Conservation (phyloP, 1,284 basidiomycete genomes). For the Butyriboletus appendiculatus region DNA sequence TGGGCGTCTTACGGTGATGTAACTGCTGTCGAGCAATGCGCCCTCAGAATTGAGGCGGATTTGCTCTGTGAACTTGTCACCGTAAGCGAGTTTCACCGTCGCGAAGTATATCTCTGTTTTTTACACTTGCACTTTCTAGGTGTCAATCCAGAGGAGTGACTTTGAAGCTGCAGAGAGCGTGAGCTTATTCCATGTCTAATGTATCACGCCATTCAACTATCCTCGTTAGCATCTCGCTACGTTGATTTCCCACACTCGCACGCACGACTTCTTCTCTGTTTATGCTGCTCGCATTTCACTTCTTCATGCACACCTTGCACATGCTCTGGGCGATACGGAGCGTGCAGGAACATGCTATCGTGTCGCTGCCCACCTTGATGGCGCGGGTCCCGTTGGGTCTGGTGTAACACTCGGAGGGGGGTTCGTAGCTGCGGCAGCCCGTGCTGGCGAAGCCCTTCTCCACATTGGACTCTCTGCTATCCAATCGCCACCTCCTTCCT, state of each 20-base stretch:
- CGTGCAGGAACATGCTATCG: slow-evolving; percentile 62
- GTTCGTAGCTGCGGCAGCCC: slow-evolving; percentile 58
- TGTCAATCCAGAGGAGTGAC: slow-evolving; percentile 64
- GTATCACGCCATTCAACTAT: neutral
- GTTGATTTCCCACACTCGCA: slow-evolving; percentile 63
- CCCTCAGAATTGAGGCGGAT: slow-evolving; percentile 68
- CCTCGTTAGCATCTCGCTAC: slow-evolving; percentile 47
- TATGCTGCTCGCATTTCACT: slow-evolving; percentile 66
- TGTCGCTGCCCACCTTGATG: slow-evolving; percentile 52
- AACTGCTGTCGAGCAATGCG: slow-evolving; percentile 46
- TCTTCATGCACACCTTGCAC: slow-evolving; percentile 70
- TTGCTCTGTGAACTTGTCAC: slow-evolving; percentile 65
- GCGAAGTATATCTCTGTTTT: neutral
- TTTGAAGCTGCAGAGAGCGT: slow-evolving; percentile 60
- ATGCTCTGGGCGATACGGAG: slow-evolving; percentile 49
- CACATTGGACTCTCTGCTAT: slow-evolving; percentile 47
- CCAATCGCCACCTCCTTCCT: neutral
- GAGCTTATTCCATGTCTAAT: slow-evolving; percentile 1
- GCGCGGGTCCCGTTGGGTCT: slow-evolving; percentile 26
- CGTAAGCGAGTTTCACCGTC: slow-evolving; percentile 38
- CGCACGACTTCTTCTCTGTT: slow-evolving; percentile 49
- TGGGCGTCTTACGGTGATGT: slow-evolving; percentile 57
- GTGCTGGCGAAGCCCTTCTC: slow-evolving; percentile 59
- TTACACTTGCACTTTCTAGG: slow-evolving; percentile 37
- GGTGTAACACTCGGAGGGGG: slow-evolving; percentile 32